Percentiles rank a stretch among this genome's conserved stretches.
Evolutionary conservation across 1,284 basidiomycete species (phyloP).

Genomic region (Austroboletus novae-zelandiae): DNA sequence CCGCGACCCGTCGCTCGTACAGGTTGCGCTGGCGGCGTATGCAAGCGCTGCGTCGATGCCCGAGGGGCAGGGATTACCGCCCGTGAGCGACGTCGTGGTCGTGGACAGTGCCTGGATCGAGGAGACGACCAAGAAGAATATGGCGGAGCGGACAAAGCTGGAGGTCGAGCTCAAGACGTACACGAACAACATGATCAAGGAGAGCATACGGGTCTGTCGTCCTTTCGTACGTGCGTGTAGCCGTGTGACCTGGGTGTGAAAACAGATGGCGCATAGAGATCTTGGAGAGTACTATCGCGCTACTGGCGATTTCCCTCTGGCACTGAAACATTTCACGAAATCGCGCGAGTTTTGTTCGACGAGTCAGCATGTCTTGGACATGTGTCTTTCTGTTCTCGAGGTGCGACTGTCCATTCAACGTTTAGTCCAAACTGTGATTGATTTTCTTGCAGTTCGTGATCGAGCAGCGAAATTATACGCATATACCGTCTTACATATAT

Average conservation of each 20-base stretch:
- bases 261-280: constrained; percentile 77
- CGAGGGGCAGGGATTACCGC: constrained; percentile 44
- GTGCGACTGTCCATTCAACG: constrained; percentile 38
- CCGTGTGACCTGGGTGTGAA: not conserved
- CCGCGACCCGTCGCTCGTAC: constrained; percentile 61
- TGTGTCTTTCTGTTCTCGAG: constrained; percentile 80
- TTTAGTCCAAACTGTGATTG: not conserved
- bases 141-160: constrained; percentile 66
- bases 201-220: constrained; percentile 75
- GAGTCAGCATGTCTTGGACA: constrained; percentile 81
- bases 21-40: constrained; percentile 53
- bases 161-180: constrained; percentile 90
- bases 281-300: constrained; percentile 73
- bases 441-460: constrained; percentile 59
- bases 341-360: constrained; percentile 86
- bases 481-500: constrained; percentile 83
- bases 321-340: constrained; percentile 80
- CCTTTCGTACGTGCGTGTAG: not conserved
- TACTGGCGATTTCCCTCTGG: constrained; percentile 64
- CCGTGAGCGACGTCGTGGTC: constrained; percentile 44
- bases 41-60: constrained; percentile 45
- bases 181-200: constrained; percentile 89
- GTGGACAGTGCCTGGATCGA: constrained; percentile 67
- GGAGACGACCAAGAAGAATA: constrained; percentile 56
- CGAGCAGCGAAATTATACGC: constrained; percentile 79